These are phyloP conservation scores for Zarea fungicola DNA, from an alignment of 2,329 filamentous ascomycete genomes.

Conservation along the genomic window DNA sequence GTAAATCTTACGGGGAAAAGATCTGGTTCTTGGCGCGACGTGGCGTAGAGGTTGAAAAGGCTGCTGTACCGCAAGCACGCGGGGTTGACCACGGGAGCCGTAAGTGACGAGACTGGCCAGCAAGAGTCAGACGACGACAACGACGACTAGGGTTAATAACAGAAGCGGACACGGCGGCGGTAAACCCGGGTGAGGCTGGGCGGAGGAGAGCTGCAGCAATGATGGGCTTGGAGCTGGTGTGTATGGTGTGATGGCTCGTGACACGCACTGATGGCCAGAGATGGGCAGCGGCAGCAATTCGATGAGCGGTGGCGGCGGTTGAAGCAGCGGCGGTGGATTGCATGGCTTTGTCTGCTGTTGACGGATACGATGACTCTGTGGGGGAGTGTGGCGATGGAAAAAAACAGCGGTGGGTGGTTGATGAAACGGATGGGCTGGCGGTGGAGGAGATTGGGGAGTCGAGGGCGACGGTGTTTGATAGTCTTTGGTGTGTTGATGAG, in stretches of 20 bases:
- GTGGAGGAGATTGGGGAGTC: too few species aligned
- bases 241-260: background rate
- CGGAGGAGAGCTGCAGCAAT: background rate
- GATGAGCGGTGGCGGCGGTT: background rate
- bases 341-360: background rate
- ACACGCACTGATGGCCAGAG: background rate
- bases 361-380: too few species aligned
- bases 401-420: too few species aligned
- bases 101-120: background rate
- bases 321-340: background rate
- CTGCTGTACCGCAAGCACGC: constrained; percentile 12
- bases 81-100: constrained; percentile 3
- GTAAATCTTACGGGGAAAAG: constrained; percentile 29
- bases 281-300: background rate
- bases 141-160: background rate
- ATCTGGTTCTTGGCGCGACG: constrained; percentile 24
- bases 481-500: too few species aligned
- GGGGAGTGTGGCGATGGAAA: too few species aligned
- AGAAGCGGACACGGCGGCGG: background rate
- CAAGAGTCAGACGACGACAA: background rate
- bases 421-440: too few species aligned
- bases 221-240: background rate
- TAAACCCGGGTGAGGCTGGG: background rate
- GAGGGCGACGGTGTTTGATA: too few species aligned
- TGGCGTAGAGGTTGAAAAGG: constrained; percentile 21